Evolutionary conservation across 352 stramenopile genomes (phyloP), one percentile per base, ranked within the genome.

Genomic region (Globisporangium cederbergense): DNA sequence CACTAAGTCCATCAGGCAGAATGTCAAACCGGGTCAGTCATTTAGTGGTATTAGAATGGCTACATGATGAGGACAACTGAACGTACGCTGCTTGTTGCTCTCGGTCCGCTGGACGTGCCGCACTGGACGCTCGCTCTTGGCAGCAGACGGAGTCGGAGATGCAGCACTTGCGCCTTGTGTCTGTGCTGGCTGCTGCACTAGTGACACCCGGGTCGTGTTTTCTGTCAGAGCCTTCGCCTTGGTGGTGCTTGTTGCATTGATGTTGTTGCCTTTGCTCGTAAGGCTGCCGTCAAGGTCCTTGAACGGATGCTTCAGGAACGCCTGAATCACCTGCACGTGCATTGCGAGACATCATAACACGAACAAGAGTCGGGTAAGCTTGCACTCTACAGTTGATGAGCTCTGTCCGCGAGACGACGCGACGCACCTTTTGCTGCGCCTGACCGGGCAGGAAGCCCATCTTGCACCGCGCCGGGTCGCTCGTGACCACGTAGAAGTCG

Each of bases 401-500:
- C 16, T 43, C 54, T 38, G 16, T 28, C 14, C 4, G 55, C 16
- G 13, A 34, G 25, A 9, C 8, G 0, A 45, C 54, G 10, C 8
- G 0, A 45, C 54, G 30, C 11, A 83, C 73, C 65, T 83, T 87
- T 62, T 86, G 65, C 65, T 93, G 68, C 9, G 86, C 83, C 18
- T 87, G 67, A 7, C 79, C 82, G 0, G 83, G 80, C 22, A 73
- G 47, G 64, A 92, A 94, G 13, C 82, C 83, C 80, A 91, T 91
- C 50, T 73, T 73, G 43, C 73, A 67, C 14, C 36, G 62, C 38
- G 14, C 65, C 2, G 83, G 83, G 60, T 92, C 75, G 32, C 64
- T 68, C 40, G 81, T 76, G 53, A 90, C 78, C 25, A 80, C 80
- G 78, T 98, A 99, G 73, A 99, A 99, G 80, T 99, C 97, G 16